Evolutionary conservation across 2,329 filamentous ascomycete genomes (phyloP).

Genomic region (Cladophialophora carrionii): DNA sequence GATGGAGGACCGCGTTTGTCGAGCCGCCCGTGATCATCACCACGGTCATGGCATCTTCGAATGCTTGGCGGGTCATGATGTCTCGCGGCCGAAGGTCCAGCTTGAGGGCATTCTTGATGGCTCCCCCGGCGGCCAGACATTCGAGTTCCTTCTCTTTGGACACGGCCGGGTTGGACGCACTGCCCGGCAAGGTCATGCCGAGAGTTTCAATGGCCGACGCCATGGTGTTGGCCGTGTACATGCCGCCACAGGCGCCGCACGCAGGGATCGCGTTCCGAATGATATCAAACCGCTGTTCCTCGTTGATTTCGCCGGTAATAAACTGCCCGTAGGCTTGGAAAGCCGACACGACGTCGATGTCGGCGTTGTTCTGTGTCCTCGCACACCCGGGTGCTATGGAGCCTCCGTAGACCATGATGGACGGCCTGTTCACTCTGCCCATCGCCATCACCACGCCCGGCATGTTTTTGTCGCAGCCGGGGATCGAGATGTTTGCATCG

Average conservation of each 20-base stretch:
- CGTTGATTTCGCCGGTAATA: slow-evolving; percentile 85
- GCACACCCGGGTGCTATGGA: slow-evolving; percentile 91
- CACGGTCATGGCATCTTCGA: slow-evolving; percentile 83
- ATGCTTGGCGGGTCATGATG: slow-evolving; percentile 77
- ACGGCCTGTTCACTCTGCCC: slow-evolving; percentile 90
- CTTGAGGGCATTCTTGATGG: slow-evolving; percentile 73
- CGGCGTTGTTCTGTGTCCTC: slow-evolving; percentile 68
- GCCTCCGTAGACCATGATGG: slow-evolving; percentile 96
- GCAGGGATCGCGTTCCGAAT: slow-evolving; percentile 89
- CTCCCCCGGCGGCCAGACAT: slow-evolving; percentile 71
- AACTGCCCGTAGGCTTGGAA: slow-evolving; percentile 98
- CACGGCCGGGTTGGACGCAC: slow-evolving; percentile 77
- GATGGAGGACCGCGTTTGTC: slow-evolving; percentile 82
- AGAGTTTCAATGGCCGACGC: slow-evolving; percentile 75
- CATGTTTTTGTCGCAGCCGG: slow-evolving; percentile 99
- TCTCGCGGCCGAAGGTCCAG: slow-evolving; percentile 78
- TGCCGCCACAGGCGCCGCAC: slow-evolving; percentile 80
- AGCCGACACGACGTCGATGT: slow-evolving; percentile 92
- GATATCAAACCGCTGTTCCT: slow-evolving; percentile 90
- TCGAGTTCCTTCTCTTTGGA: slow-evolving; percentile 71
- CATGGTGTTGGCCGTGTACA: slow-evolving; percentile 93
- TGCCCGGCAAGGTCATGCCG: slow-evolving; percentile 79
- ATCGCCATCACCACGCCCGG: slow-evolving; percentile 89
- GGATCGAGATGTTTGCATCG: slow-evolving; percentile 93
- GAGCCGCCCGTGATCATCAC: slow-evolving; percentile 82